Base-by-base conservation (phyloP, 345 rosid species). In the Corymbia maculata region DNA sequence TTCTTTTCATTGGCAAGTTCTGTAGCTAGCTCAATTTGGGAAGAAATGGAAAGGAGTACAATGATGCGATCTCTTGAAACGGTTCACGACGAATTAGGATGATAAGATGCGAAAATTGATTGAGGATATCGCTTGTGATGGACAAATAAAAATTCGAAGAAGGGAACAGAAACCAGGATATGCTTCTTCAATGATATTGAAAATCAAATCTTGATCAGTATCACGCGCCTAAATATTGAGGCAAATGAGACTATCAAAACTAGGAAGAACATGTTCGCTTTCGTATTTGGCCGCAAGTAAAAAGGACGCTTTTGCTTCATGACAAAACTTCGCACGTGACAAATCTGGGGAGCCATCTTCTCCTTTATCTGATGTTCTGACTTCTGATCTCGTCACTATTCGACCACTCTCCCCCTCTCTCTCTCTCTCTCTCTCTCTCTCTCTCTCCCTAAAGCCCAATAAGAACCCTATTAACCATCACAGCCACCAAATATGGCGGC, bases 401-500 rank as follows among this genome's bases (percentile, higher is more conserved):
- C 61, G 61, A 0, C 61, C 11, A 0, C 64, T 4, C 64, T 22
- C 66, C 24, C 64, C 24, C 88, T 86, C 51, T 26, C 64, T 9
- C 64, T 57, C 66, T 57, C 64, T 44, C 88, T 86, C 51, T 26
- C 30, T 3, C n/a, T 4, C 57, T 64, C 51, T 45, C 47, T 64
- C 42, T 66, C 82, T 47, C 85, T 7, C 14, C 61, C 88, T 42
- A 42, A 10, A 75, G 82, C 82, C 82, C 36, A 44, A 16, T 86
- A 26, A 49, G 6, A n/a, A 9, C 36, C 10, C 70, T 9, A 26
- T 47, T 28, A 32, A 85, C 26, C 86, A 49, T 79, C 32, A 19
- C 15, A 16, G 8, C 13, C 86, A 28, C 85, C 87, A 2, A 52
- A 26, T 51, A 93, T 93, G 95, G 89, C 82, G 82, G 49, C 49